Base-by-base conservation (phyloP, 805 yeast genomes). In the Sugiyamaella qingdaonensis region DNA sequence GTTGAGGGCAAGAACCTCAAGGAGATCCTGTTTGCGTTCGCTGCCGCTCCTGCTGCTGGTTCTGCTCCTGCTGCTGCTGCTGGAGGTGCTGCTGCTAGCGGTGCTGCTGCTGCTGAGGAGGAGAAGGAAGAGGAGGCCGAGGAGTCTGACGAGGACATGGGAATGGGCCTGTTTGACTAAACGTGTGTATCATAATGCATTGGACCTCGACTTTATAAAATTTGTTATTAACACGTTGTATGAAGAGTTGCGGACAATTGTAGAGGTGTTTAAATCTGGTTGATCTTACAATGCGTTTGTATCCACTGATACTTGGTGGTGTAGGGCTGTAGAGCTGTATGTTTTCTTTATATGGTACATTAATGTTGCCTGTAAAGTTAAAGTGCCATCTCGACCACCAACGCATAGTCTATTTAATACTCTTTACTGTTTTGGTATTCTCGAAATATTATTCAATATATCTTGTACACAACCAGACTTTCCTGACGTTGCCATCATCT, bases 91-190 rank as follows among this genome's bases (percentile, higher is more conserved):
- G 83, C 75, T 67, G 86, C 75, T 66, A 87, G 72, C 57, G 86
- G 78, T 55, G 87, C 76, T 55, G 91, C 77, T 61, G 79, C 79
- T 63, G 85, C 76, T 58, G 81, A 73, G 58, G 81, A 70, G 63
- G 80, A 74, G 66, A 76, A 69, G 63, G 79, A 76, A 68, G 84
- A 71, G 64, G 80, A 74, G 71, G 74, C 69, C 61, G 82, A 78
- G 70, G 56, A 54, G 48, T 48, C 80, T 60, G 86, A 82, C 71
- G 89, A 82, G 73, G 95, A 86, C 78, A 88, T 89, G 95, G 95
- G 95, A 71, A 84, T 85, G 88, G 92, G 91, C 77, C 84, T 88
- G 75, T 88, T 88, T 82, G 95, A 87, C 78, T 88, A 88, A 70
- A 57, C 62, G 39, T 16, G 21, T 29, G 48, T 45, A 45, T 33